A percentile compares a stretch with the other conserved stretches of the same genome.
These are phyloP conservation scores for Saccharomycopsis microspora DNA, from an alignment of 805 yeast species.

Conservation along the genomic window DNA sequence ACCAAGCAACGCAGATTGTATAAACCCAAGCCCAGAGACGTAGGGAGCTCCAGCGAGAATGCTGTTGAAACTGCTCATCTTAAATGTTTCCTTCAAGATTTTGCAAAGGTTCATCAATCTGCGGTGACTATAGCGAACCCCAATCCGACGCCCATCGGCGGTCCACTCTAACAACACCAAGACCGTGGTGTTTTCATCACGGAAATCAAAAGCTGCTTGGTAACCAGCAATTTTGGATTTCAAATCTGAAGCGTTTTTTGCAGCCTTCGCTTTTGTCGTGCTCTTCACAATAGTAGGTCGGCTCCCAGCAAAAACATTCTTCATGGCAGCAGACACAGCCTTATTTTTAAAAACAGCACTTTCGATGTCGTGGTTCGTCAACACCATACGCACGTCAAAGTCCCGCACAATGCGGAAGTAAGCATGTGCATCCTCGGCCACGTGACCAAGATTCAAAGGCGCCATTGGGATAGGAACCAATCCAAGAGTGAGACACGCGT, in stretches of 20 bases:
- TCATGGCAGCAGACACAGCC: conserved; percentile 47
- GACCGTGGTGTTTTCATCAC: conserved; percentile 35
- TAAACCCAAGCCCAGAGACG: conserved; percentile 75
- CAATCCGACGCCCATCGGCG: conserved; percentile 58
- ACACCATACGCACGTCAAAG: conserved; percentile 57
- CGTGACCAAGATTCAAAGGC: conserved; percentile 54
- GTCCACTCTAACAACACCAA: conserved; percentile 61
- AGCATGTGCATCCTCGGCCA: conserved; percentile 64
- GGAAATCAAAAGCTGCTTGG: conserved; percentile 23
- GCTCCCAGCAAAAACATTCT: conserved; percentile 26
- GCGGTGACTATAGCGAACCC: conserved; percentile 40
- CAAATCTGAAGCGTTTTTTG: conserved; percentile 17
- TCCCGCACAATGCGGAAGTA: conserved; percentile 56
- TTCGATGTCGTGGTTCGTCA: conserved; percentile 73
- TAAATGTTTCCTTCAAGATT: conserved; percentile 85
- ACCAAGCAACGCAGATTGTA: conserved; percentile 78
- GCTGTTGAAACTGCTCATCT: conserved; percentile 58
- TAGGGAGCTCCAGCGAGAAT: conserved; percentile 82
- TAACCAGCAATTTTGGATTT: conserved; percentile 15
- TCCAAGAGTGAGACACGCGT: conserved; percentile 81
- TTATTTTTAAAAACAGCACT: conserved; percentile 49
- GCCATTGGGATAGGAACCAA: conserved; percentile 65
- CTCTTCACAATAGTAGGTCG: conserved; percentile 48
- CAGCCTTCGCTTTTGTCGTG: conserved; percentile 44
- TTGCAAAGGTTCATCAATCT: conserved; percentile 72